Evolutionary conservation across 768 basidiomycete genomes (phyloP).

Genomic region (Boletus vermiculosoides): DNA sequence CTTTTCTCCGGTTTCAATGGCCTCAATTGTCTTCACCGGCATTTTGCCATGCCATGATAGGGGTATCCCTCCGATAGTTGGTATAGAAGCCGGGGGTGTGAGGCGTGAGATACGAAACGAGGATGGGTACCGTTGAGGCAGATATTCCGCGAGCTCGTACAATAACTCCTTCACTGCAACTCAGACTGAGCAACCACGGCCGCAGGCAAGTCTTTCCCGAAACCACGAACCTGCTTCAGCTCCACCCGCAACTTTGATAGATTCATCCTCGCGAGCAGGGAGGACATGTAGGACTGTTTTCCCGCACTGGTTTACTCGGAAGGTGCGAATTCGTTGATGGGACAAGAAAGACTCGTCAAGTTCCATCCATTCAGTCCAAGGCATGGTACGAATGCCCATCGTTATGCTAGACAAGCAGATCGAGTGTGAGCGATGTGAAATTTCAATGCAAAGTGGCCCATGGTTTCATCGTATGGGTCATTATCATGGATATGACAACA

Average conservation of each 20-base stretch:
- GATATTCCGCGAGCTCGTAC: conserved; percentile 68
- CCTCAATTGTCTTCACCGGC: conserved; percentile 53
- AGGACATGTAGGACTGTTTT: conserved; percentile 49
- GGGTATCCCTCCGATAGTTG: conserved; percentile 25
- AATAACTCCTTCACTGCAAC: conserved; percentile 59
- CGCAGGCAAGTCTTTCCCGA: neutral
- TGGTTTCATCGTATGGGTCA: neutral
- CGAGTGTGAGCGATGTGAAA: neutral
- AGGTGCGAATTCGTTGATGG: conserved; percentile 57
- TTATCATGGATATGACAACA: neutral
- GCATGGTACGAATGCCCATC: conserved; percentile 72
- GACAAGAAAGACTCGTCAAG: conserved; percentile 57
- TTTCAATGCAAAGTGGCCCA: neutral
- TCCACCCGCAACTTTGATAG: conserved; percentile 31
- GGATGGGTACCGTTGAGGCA: conserved; percentile 61
- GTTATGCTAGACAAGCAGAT: conserved; percentile 47
- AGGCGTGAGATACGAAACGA: conserved; percentile 55
- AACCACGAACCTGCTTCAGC: conserved; percentile 30
- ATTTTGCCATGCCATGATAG: conserved; percentile 43
- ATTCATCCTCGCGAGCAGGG: conserved; percentile 42
- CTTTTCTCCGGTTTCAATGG: conserved; percentile 49
- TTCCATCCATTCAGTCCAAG: conserved; percentile 76
- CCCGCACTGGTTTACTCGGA: conserved; percentile 53
- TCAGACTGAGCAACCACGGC: neutral
- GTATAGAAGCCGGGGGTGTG: conserved; percentile 5